Percentiles rank a stretch among this genome's conserved stretches.
phyloP scores from a whole-genome alignment of 2,329 filamentous ascomycete genomes.

The Cladosporium halotolerans region DNA sequence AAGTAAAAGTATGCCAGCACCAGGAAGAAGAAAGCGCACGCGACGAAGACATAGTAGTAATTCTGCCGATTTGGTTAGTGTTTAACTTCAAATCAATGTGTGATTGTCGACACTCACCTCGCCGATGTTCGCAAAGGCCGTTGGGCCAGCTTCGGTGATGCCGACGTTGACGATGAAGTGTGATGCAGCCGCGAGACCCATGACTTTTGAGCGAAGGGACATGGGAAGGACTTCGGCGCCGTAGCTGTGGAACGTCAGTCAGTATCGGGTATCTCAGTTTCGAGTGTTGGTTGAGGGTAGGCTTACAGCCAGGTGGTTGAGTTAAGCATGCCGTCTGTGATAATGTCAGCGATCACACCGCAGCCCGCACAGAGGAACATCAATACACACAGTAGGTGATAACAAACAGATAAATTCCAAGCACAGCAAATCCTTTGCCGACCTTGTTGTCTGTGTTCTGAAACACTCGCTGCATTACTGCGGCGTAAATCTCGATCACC shows the following conservation, averaged over 20 bases:
- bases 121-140: conserved; percentile 50
- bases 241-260: conserved; percentile 28
- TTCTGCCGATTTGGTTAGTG: conserved; percentile 36
- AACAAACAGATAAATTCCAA: conserved; percentile 55
- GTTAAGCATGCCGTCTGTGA: conserved; percentile 20
- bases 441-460: conserved; percentile 49
- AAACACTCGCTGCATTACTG: conserved; percentile 53
- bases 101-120: not conserved
- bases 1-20: conserved; percentile 50
- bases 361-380: not conserved
- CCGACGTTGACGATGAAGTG: conserved; percentile 49
- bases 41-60: conserved; percentile 56
- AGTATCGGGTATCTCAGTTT: not conserved
- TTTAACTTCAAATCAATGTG: not conserved
- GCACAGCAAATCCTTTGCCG: conserved; percentile 54
- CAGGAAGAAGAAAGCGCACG: conserved; percentile 47
- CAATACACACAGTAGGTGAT: conserved; percentile 45
- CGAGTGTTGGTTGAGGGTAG: not conserved
- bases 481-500: conserved; percentile 53
- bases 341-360: conserved; percentile 6
- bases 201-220: conserved; percentile 48
- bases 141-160: conserved; percentile 40
- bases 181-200: conserved; percentile 49
- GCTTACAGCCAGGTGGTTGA: conserved; percentile 20
- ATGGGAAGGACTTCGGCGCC: conserved; percentile 52